phyloP scores from a whole-genome alignment of 805 yeast genomes.

The Suhomyces faveliae region DNA sequence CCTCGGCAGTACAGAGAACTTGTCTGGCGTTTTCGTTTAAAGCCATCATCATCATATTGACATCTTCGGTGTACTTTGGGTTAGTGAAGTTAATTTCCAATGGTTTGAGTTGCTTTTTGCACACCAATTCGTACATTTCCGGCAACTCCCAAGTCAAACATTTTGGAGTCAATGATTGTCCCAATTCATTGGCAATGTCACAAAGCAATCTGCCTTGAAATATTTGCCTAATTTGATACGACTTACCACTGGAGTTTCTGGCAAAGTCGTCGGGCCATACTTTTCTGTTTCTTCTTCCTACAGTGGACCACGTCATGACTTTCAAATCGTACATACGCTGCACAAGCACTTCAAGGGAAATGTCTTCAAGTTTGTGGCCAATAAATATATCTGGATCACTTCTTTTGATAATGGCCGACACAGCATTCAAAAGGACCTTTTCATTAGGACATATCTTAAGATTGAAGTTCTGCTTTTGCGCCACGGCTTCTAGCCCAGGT shows the following conservation, averaged over 20 bases:
- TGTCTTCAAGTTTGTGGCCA: slow-evolving; percentile 82
- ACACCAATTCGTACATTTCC: slow-evolving; percentile 84
- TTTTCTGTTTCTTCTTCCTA: slow-evolving; percentile 80
- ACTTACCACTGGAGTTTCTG: slow-evolving; percentile 46
- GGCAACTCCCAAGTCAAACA: slow-evolving; percentile 93
- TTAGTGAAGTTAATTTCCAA: slow-evolving; percentile 73
- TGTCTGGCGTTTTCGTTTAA: slow-evolving; percentile 65
- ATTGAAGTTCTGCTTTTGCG: slow-evolving; percentile 51
- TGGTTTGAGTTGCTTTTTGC: slow-evolving; percentile 59
- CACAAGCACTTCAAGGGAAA: slow-evolving; percentile 74
- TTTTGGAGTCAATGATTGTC: slow-evolving; percentile 84
- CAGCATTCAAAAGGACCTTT: slow-evolving; percentile 66
- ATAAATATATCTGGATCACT: slow-evolving; percentile 89
- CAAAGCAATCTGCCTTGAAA: slow-evolving; percentile 84
- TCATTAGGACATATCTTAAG: slow-evolving; percentile 70
- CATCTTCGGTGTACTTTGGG: slow-evolving; percentile 64
- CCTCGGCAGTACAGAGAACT: slow-evolving; percentile 68
- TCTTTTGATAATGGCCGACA: slow-evolving; percentile 65
- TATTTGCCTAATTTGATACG: slow-evolving; percentile 61
- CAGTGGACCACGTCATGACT: slow-evolving; percentile 71
- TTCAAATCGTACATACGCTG: slow-evolving; percentile 76
- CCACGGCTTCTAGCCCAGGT: slow-evolving; percentile 65
- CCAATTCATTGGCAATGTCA: slow-evolving; percentile 93
- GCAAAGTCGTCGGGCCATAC: slow-evolving; percentile 77
- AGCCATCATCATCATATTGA: slow-evolving; percentile 64